Evolutionary conservation across 2,329 filamentous ascomycete genomes (phyloP).

Genomic region (Botrytis cinerea): DNA sequence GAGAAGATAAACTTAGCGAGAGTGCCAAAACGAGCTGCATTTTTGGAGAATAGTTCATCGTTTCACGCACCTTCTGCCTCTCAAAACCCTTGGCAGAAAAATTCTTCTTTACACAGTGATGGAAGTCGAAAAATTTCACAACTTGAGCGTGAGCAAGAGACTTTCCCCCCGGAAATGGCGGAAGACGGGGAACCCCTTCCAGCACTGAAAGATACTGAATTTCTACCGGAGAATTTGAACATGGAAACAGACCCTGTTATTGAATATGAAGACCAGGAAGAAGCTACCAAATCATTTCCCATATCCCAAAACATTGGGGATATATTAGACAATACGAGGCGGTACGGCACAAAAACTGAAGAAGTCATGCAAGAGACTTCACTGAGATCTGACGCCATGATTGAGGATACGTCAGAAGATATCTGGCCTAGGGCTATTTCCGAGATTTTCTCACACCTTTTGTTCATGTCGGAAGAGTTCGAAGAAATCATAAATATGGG

Average conservation of each 20-base stretch:
- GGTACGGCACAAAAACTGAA: neutral
- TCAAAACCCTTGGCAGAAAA: too few species aligned
- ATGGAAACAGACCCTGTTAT: neutral
- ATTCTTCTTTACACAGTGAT: too few species aligned
- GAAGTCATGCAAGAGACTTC: neutral
- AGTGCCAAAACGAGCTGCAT: neutral
- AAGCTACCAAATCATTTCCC: neutral
- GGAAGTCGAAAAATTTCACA: neutral
- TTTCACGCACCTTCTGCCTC: too few species aligned
- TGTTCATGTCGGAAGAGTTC: neutral
- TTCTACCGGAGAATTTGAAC: neutral
- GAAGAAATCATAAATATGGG: neutral
- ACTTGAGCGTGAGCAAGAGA: neutral
- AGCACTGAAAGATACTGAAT: neutral
- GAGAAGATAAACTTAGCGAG: neutral
- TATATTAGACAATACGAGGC: neutral
- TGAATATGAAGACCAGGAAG: neutral
- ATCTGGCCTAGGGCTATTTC: neutral
- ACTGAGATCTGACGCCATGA: too few species aligned
- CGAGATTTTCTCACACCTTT: neutral
- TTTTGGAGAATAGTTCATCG: neutral
- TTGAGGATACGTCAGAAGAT: neutral
- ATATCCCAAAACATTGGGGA: neutral
- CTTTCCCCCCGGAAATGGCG: too few species aligned
- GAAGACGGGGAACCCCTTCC: neutral